Conservation (phyloP, 1,284 basidiomycete species). For the Coriolopsis trogii region DNA sequence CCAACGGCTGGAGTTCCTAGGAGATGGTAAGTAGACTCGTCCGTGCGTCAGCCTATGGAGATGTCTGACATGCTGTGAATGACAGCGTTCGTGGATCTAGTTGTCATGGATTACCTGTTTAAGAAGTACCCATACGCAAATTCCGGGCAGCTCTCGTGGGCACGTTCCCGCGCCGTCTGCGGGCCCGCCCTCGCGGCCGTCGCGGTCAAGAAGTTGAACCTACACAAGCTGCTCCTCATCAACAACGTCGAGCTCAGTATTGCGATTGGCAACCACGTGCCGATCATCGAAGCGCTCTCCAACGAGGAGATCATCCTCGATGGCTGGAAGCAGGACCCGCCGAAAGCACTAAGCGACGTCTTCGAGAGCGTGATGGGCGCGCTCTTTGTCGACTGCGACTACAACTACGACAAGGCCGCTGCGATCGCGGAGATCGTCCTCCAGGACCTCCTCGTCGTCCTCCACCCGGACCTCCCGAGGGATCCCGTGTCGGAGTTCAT, state of each 20-base stretch:
- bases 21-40: slow-evolving; percentile 63
- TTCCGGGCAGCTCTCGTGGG: slow-evolving; percentile 74
- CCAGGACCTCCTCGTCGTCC: slow-evolving; percentile 58
- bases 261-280: slow-evolving; percentile 63
- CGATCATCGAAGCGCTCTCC: slow-evolving; percentile 55
- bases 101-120: slow-evolving; percentile 74
- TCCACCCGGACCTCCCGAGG: slow-evolving; percentile 58
- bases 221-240: slow-evolving; percentile 75
- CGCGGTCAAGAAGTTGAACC: slow-evolving; percentile 60
- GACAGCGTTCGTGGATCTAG: slow-evolving; percentile 75
- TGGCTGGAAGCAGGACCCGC: slow-evolving; percentile 82
- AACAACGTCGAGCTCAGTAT: slow-evolving; percentile 70
- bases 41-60: background rate
- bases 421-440: slow-evolving; percentile 62
- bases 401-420: slow-evolving; percentile 66
- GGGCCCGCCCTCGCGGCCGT: slow-evolving; percentile 71
- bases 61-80: background rate
- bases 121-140: slow-evolving; percentile 68
- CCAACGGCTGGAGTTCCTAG: slow-evolving; percentile 84
- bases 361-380: slow-evolving; percentile 87
- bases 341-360: slow-evolving; percentile 77
- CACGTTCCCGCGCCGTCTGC: slow-evolving; percentile 75
- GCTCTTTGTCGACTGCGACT: slow-evolving; percentile 79
- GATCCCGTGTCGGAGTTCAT: slow-evolving; percentile 72
- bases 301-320: slow-evolving; percentile 63